phyloP scores from a whole-genome alignment of 176 grass and related monocot genomes.

The Sorghum bicolor region DNA sequence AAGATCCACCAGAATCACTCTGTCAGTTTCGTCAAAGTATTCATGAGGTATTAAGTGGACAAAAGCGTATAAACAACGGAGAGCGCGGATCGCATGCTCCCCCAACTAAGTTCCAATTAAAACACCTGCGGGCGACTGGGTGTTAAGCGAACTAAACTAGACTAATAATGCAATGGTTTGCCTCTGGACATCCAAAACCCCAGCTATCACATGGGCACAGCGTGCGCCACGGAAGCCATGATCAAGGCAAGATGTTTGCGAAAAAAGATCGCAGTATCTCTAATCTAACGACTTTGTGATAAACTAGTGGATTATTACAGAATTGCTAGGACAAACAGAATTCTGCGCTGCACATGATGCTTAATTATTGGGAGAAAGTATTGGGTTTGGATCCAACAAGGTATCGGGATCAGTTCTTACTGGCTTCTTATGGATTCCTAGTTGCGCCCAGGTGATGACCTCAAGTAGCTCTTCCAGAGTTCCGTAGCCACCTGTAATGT shows the following conservation, averaged over 20 bases:
- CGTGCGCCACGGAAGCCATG: slow-evolving; percentile 16
- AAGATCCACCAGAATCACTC: slow-evolving; percentile 43
- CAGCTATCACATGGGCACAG: slow-evolving; percentile 43
- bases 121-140: slow-evolving; percentile 19
- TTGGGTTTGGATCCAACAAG: slow-evolving; percentile 10
- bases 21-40: slow-evolving; percentile 40
- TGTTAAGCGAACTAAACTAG: slow-evolving; percentile 30
- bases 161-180: slow-evolving; percentile 18
- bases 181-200: slow-evolving; percentile 20
- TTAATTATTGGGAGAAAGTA: slow-evolving; percentile 16
- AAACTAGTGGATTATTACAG: slow-evolving; percentile 15
- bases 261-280: slow-evolving; percentile 21
- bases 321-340: slow-evolving; percentile 14
- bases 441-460: slow-evolving; percentile 89
- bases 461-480: slow-evolving; percentile 89
- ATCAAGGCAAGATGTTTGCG: slow-evolving; percentile 35
- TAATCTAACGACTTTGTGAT: slow-evolving; percentile 35
- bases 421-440: slow-evolving; percentile 96
- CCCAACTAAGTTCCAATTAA: slow-evolving; percentile 30
- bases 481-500: slow-evolving; percentile 78
- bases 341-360: slow-evolving; percentile 25
- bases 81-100: slow-evolving; percentile 39
- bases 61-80: slow-evolving; percentile 40
- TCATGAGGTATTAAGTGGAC: slow-evolving; percentile 20
- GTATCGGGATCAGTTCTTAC: slow-evolving; percentile 44